phyloP scores from a whole-genome alignment of 2,329 filamentous ascomycete species.

The Esteya vermicola region DNA sequence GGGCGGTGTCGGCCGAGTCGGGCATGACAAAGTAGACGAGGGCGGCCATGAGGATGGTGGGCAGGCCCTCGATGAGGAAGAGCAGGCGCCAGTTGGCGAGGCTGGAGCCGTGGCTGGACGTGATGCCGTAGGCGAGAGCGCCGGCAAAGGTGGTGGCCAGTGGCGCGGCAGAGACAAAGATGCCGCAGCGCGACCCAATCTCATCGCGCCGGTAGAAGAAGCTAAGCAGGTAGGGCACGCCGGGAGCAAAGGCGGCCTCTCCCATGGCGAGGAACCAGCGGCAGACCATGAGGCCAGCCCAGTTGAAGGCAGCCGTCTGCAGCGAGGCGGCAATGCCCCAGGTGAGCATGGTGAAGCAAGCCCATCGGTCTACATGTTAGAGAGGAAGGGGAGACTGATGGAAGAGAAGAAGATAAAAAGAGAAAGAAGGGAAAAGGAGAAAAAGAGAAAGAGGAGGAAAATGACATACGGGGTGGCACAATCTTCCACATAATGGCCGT shows the following conservation, averaged over 20 bases:
- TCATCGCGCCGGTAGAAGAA: slow-evolving; percentile 39
- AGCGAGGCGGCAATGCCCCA: slow-evolving; percentile 18
- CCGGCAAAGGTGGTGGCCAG: slow-evolving; percentile 54
- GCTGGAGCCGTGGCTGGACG: slow-evolving; percentile 35
- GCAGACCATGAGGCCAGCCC: slow-evolving; percentile 21
- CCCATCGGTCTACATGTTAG: slow-evolving; percentile 14
- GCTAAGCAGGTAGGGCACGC: slow-evolving; percentile 26
- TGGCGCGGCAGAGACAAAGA: slow-evolving; percentile 56
- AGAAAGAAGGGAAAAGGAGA: background rate
- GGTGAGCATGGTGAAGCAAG: slow-evolving; percentile 12
- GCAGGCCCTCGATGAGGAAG: slow-evolving; percentile 51
- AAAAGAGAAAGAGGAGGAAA: background rate
- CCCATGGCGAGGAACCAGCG: slow-evolving; percentile 27
- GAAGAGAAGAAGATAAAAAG: background rate
- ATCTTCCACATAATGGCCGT: slow-evolving; percentile 27
- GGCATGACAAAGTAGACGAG: slow-evolving; percentile 40
- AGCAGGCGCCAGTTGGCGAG: slow-evolving; percentile 51
- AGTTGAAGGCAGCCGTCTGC: slow-evolving; percentile 19
- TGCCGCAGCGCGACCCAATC: slow-evolving; percentile 54
- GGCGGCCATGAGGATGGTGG: slow-evolving; percentile 38
- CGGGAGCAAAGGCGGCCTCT: slow-evolving; percentile 27
- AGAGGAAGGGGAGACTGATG: background rate
- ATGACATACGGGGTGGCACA: slow-evolving; percentile 20
- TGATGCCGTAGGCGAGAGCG: slow-evolving; percentile 51
- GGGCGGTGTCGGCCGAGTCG: slow-evolving; percentile 34